Base-by-base conservation (phyloP, 768 basidiomycete species). In the Amanita brunnescens region DNA sequence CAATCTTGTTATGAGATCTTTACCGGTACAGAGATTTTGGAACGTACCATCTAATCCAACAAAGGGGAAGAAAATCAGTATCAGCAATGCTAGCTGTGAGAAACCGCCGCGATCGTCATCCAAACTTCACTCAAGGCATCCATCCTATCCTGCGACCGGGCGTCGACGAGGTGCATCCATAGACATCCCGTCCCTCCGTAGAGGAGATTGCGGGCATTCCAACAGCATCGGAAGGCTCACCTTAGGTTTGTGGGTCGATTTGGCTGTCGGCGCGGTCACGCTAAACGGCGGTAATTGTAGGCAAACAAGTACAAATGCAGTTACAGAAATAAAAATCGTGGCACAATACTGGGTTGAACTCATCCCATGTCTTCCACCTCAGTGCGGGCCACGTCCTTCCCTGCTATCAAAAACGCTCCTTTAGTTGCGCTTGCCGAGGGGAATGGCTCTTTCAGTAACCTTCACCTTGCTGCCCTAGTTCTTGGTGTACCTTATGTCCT, bases 331-430 rank as follows among this genome's bases (percentile, higher is more conserved):
- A 50, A 50, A 50, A 50, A 21, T 32, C 29, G 38, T 37, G 29
- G 32, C 32, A 47, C 20, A 16, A n/a, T 30, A n/a, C 23, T 39
- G 13, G 10, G 14, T 12, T 9, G 37, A 51, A 41, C 46, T 51
- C 39, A 23, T 58, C 52, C 13, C 64, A 70, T 71, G 70, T 68
- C 69, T 45, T 70, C 70, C 54, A 61, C 68, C 55, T 69, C 77
- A 5, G 79, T 84, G 50, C 72, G 75, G 56, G 70, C 74, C 54
- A 90, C 90, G n/a, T 73, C 70, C 61, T 80, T 75, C 32, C 82
- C 85, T 23, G 79, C 87, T 52, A 91, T 93, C 32, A 85, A 88
- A 66, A 93, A 93, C 58, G 86, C 90, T 5, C 91, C 91, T 13
- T 69, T 89, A 55, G 70, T 84, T 39, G 87, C 87, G 53, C 81